Evolutionary conservation across 257 asterid genomes (phyloP).

Genomic region (Fraxinus pennsylvanica): DNA sequence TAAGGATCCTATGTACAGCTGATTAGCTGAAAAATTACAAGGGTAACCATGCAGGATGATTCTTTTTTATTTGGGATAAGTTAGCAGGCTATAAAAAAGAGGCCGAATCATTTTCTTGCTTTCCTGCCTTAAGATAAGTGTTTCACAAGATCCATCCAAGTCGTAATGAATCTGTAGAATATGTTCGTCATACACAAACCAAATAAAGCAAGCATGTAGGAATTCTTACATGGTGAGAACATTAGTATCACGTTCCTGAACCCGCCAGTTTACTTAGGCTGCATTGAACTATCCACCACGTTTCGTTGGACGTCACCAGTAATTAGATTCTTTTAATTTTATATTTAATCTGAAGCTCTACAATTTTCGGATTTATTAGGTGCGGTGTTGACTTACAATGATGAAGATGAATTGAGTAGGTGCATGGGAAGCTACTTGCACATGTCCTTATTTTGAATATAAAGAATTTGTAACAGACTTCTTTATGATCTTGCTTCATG

Average conservation of each 20-base stretch:
- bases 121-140: no score
- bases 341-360: no score
- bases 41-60: neutral
- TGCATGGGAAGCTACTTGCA: neutral
- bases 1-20: conserved; percentile 1
- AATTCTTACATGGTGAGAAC: neutral
- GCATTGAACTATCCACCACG: no score
- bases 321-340: no score
- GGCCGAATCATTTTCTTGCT: neutral
- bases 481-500: neutral
- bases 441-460: neutral
- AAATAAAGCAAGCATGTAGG: neutral
- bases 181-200: neutral
- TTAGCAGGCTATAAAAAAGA: neutral
- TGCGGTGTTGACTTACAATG: no score
- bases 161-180: neutral
- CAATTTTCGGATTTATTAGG: no score
- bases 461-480: neutral
- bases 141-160: neutral
- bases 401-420: neutral
- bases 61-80: neutral
- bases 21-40: neutral
- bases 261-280: neutral
- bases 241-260: neutral
- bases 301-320: no score